Percentiles rank a stretch among this genome's conserved stretches.
phyloP scores from a whole-genome alignment of 2,329 filamentous ascomycete genomes.

The Bipolaris gigantea region DNA sequence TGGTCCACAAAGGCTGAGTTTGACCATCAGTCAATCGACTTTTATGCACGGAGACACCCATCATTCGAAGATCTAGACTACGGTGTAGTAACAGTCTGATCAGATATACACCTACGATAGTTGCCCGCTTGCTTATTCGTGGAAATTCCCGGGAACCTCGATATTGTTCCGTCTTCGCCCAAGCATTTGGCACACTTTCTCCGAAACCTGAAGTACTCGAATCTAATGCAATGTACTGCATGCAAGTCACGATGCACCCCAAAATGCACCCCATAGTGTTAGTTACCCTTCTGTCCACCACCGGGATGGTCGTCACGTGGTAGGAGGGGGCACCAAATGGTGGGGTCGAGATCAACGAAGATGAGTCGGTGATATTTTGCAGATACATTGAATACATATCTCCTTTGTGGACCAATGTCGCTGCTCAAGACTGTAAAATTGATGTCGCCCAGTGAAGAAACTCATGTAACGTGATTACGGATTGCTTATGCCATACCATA shows the following conservation, averaged over 20 bases:
- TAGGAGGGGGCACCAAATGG: background rate
- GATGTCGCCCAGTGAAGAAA: background rate
- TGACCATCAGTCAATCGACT: background rate
- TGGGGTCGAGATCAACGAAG: background rate
- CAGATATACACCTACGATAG: background rate
- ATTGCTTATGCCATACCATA: background rate
- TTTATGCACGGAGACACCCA: no score
- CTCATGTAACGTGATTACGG: background rate
- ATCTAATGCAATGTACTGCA: slow-evolving; percentile 2
- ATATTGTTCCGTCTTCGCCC: slow-evolving; percentile 3
- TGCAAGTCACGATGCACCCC: background rate
- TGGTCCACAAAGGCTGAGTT: background rate
- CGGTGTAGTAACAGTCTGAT: background rate
- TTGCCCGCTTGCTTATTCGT: slow-evolving; percentile 4
- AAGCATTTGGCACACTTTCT: background rate
- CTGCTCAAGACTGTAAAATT: no score
- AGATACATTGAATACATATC: background rate
- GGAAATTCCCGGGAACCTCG: background rate
- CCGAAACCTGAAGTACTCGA: slow-evolving; percentile 3
- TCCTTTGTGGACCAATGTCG: no score
- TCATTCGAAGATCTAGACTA: background rate
- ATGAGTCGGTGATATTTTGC: background rate
- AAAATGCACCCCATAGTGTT: slow-evolving; percentile 4
- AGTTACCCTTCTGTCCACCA: slow-evolving; percentile 1
- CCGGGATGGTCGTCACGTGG: background rate